Evolutionary conservation across 441 rosid species (phyloP).

Genomic region (Populus tomentosa): DNA sequence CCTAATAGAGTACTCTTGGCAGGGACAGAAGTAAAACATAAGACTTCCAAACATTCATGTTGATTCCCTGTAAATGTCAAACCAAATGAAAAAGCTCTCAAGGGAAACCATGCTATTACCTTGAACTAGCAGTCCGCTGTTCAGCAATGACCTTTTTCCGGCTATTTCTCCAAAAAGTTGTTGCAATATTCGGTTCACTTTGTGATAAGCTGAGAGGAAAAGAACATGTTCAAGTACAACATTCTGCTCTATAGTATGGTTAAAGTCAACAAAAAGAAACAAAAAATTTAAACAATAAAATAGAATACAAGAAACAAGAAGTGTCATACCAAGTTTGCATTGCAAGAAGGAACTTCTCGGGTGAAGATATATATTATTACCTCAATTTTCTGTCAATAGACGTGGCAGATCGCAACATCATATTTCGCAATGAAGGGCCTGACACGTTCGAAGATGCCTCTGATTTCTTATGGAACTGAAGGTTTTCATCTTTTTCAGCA

Average conservation of each 20-base stretch:
- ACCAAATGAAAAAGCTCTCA: constrained; percentile 21
- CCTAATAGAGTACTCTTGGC: background rate
- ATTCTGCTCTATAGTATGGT: background rate
- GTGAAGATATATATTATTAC: constrained; percentile 28
- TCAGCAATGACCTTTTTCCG: constrained; percentile 96
- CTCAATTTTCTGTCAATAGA: constrained; percentile 66
- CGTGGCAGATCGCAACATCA: constrained; percentile 58
- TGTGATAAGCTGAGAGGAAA: constrained; percentile 64
- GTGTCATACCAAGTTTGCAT: background rate
- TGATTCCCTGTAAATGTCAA: constrained; percentile 4
- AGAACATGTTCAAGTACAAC: constrained; percentile 7
- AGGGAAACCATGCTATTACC: constrained; percentile 37
- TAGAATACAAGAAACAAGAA: background rate
- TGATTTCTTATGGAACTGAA: constrained; percentile 61
- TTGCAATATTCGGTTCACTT: constrained; percentile 93
- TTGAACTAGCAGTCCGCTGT: constrained; percentile 96
- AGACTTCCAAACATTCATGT: background rate
- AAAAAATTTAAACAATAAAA: background rate
- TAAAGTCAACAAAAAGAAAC: background rate
- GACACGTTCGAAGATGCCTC: constrained; percentile 64
- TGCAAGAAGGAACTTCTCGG: background rate
- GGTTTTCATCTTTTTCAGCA: constrained; percentile 75
- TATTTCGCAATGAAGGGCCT: constrained; percentile 64
- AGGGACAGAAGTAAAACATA: background rate
- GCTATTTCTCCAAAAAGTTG: constrained; percentile 89